Evolutionary conservation across 495 filamentous ascomycete genomes (phyloP).

Genomic region (Darksidea phi): DNA sequence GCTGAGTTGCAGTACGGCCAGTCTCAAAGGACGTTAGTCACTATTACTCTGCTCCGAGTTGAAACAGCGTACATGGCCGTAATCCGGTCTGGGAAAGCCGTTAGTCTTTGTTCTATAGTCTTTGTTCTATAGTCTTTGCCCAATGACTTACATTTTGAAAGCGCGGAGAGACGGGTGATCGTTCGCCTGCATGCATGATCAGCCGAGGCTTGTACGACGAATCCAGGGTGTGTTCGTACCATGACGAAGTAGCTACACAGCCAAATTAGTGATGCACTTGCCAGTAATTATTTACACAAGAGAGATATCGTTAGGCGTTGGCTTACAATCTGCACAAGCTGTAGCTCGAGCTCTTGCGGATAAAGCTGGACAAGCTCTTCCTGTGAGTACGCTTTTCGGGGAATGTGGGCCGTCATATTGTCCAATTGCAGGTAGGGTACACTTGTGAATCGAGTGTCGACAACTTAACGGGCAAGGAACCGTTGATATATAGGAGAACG

Average conservation of each 20-base stretch:
- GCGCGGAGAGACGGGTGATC: constrained; percentile 78
- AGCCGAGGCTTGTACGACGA: too few relatives aligned
- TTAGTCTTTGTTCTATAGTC: constrained; percentile 11
- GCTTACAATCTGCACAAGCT: constrained; percentile 82
- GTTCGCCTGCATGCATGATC: constrained; percentile 56
- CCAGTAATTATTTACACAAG: too few relatives aligned
- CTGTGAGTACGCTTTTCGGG: constrained; percentile 71
- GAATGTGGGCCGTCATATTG: constrained; percentile 72
- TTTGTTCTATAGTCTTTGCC: too few relatives aligned
- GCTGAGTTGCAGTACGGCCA: constrained; percentile 92
- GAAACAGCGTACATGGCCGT: constrained; percentile 55
- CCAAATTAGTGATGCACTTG: constrained; percentile 1
- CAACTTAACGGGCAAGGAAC: too few relatives aligned
- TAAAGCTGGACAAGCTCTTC: constrained; percentile 83
- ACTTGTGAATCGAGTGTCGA: too few relatives aligned
- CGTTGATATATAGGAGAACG: too few relatives aligned
- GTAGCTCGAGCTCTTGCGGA: constrained; percentile 73
- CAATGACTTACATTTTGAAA: constrained; percentile 81
- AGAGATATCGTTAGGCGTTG: too few relatives aligned
- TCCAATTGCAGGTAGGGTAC: neutral
- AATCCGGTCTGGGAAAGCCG: constrained; percentile 68
- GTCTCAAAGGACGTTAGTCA: constrained; percentile 49
- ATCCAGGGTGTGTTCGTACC: constrained; percentile 48
- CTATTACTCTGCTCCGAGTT: neutral
- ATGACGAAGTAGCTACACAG: constrained; percentile 71